These are phyloP conservation scores for Blepharisma japonicum DNA, from an alignment of 73 alveolate species.

Conservation along the genomic window DNA sequence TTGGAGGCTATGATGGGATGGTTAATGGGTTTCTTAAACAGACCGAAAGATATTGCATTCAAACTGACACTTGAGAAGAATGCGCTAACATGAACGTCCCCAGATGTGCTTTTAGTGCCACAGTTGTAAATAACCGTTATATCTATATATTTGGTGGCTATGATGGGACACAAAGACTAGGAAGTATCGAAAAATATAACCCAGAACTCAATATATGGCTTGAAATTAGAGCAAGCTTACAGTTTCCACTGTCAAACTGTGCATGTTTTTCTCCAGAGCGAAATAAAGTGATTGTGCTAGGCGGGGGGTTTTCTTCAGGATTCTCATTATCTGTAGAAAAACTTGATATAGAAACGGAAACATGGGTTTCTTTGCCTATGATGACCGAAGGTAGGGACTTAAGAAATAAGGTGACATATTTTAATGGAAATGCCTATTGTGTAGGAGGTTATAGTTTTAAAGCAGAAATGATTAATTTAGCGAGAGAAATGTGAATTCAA, in stretches of 20 bases:
- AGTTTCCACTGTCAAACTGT: slow-evolving; percentile 72
- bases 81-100: slow-evolving; percentile 69
- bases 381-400: slow-evolving; percentile 89
- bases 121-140: slow-evolving; percentile 60
- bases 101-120: slow-evolving; percentile 83
- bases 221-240: slow-evolving; percentile 47
- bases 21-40: slow-evolving; percentile 52
- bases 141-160: slow-evolving; percentile 83
- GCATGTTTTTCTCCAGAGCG: slow-evolving; percentile 71
- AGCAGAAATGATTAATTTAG: slow-evolving; percentile 52
- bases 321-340: slow-evolving; percentile 69
- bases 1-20: slow-evolving; percentile 91
- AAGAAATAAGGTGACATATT: slow-evolving; percentile 69
- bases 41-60: slow-evolving; percentile 58
- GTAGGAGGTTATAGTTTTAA: slow-evolving; percentile 77
- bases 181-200: slow-evolving; percentile 68
- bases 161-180: slow-evolving; percentile 81
- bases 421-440: slow-evolving; percentile 63
- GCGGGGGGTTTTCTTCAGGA: slow-evolving; percentile 87
- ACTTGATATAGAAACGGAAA: slow-evolving; percentile 56
- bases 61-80: slow-evolving; percentile 57
- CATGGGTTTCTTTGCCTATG: slow-evolving; percentile 54
- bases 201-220: slow-evolving; percentile 56
- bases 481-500: slow-evolving; percentile 37
- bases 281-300: slow-evolving; percentile 71